A percentile compares a stretch with the other conserved stretches of the same genome.
These are phyloP conservation scores for Daldinia eschscholtzii DNA, from an alignment of 2,329 filamentous ascomycete species.

Conservation along the genomic window DNA sequence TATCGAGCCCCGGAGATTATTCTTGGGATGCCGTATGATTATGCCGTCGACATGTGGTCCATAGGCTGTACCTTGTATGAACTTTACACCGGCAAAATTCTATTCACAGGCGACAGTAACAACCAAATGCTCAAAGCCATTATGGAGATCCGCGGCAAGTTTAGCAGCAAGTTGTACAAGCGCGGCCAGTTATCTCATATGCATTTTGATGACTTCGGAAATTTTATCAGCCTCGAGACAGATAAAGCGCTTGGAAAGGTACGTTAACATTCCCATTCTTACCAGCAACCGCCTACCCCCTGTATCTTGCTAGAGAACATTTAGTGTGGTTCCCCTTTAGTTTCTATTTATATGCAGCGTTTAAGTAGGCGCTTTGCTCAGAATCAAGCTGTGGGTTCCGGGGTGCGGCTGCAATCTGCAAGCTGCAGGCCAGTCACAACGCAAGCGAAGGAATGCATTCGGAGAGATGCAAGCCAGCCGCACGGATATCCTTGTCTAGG, in stretches of 20 bases:
- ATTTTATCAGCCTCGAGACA: conserved; percentile 86
- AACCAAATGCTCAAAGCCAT: conserved; percentile 98
- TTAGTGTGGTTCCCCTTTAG: conserved; percentile 5
- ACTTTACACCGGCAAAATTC: conserved; percentile 95
- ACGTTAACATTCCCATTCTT: conserved; percentile 51
- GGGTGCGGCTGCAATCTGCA: conserved; percentile 53
- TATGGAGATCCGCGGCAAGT: conserved; percentile 94
- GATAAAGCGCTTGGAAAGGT: conserved; percentile 90
- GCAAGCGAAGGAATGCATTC: conserved; percentile 23
- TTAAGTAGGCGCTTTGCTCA: conserved; percentile 28
- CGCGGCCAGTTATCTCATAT: conserved; percentile 79
- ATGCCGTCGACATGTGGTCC: conserved; percentile 96
- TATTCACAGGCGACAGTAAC: conserved; percentile 95
- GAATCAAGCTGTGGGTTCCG: conserved; percentile 43
- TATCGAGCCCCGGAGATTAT: conserved; percentile 98
- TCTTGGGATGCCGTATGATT: conserved; percentile 94
- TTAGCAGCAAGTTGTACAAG: conserved; percentile 89
- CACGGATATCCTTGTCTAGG: conserved; percentile 21
- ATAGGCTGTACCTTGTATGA: conserved; percentile 98
- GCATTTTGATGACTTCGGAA: conserved; percentile 87
- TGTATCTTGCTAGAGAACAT: conserved; percentile 12
- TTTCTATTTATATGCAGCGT: conserved; percentile 43
- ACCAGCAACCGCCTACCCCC: conserved; percentile 20
- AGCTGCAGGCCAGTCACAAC: conserved; percentile 38
- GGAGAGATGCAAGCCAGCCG: conserved; percentile 30